A percentile compares a stretch with the other conserved stretches of the same genome.
These are phyloP conservation scores for Tagetes patula DNA, from an alignment of 129 eudicot species.

Conservation along the genomic window DNA sequence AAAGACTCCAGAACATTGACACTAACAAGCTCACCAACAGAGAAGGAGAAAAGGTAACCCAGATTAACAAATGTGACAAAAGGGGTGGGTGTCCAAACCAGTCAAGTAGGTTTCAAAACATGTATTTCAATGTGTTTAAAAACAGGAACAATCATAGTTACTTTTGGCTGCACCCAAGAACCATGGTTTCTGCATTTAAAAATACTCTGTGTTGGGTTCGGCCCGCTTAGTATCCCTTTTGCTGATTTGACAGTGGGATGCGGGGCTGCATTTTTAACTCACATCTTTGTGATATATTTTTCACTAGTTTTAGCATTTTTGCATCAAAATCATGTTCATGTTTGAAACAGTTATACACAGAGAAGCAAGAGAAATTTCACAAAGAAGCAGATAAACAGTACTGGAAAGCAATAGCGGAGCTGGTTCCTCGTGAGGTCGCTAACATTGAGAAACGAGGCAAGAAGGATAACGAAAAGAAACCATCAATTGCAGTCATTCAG, in stretches of 20 bases:
- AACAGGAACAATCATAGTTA: not conserved
- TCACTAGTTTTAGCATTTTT: not conserved
- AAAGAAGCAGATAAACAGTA: slow-evolving; percentile 78
- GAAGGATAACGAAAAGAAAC: slow-evolving; percentile 83
- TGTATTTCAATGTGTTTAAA: not conserved
- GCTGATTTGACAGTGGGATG: not conserved
- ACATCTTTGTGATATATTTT: not conserved
- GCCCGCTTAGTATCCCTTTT: not conserved
- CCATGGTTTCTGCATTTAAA: not conserved
- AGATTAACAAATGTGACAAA: not conserved
- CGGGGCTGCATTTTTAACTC: not conserved
- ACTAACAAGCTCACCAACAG: slow-evolving; percentile 67
- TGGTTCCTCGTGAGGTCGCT: slow-evolving; percentile 76
- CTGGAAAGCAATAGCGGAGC: slow-evolving; percentile 83
- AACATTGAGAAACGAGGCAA: slow-evolving; percentile 72
- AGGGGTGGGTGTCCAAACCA: not conserved
- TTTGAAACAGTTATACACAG: slow-evolving; percentile 48
- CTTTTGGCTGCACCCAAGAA: not conserved
- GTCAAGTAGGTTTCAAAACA: not conserved
- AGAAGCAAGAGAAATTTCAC: slow-evolving; percentile 75
- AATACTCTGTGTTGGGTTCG: not conserved
- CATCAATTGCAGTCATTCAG: slow-evolving; percentile 67
- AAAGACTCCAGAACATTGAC: slow-evolving; percentile 62
- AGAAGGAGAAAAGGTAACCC: slow-evolving; percentile 73
- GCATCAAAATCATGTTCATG: not conserved